Evolutionary conservation across 306 rosid species (phyloP).

Genomic region (Sophora flavescens): DNA sequence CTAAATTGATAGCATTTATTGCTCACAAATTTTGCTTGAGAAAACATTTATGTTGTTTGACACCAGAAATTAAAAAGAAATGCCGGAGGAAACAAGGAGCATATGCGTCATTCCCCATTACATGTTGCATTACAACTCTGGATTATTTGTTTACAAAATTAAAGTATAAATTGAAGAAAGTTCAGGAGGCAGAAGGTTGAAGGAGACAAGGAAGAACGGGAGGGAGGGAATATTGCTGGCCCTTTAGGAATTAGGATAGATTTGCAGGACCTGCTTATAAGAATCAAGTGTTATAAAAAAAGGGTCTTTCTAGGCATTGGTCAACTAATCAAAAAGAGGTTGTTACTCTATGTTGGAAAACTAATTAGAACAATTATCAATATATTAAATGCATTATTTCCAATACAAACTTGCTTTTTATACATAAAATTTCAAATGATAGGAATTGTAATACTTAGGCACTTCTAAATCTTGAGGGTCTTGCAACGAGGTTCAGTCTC

Average conservation of each 20-base stretch:
- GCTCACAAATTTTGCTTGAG: neutral
- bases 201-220: no score
- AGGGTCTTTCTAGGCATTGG: no score
- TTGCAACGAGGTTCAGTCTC: neutral
- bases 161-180: no score
- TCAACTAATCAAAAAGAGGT: no score
- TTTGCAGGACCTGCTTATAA: neutral
- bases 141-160: no score
- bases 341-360: no score
- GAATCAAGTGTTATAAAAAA: neutral
- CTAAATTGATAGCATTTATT: neutral
- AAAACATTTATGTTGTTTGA: neutral
- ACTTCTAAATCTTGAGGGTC: neutral
- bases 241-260: neutral
- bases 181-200: no score
- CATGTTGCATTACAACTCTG: neutral
- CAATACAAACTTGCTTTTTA: no score
- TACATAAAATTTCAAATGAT: neutral
- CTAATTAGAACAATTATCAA: no score
- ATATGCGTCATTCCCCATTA: neutral
- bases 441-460: neutral
- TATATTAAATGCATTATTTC: no score
- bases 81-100: neutral
- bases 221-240: no score
- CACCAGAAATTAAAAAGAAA: neutral